A percentile compares a stretch with the other conserved stretches of the same genome.
Conservation (phyloP, 2,329 filamentous ascomycete species). For the Diaporthe humulicola region DNA sequence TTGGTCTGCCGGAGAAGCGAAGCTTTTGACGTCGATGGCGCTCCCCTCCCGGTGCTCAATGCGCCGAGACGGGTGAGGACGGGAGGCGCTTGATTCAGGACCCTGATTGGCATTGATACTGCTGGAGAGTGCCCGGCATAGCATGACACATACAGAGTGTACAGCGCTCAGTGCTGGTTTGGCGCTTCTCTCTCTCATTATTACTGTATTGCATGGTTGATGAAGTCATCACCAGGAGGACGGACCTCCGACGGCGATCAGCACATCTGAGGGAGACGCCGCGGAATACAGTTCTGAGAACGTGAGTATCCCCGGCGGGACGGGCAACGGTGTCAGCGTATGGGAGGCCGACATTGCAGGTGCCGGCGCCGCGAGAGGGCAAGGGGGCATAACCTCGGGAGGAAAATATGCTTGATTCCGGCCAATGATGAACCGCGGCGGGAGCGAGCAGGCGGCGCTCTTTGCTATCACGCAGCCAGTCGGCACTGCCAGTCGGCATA, state of each 20-base stretch:
- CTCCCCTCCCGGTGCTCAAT: background rate
- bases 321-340: background rate
- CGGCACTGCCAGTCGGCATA: slow-evolving; percentile 27
- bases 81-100: slow-evolving; percentile 13
- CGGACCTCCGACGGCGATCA: background rate
- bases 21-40: background rate
- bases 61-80: slow-evolving; percentile 15
- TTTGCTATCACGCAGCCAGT: background rate
- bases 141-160: slow-evolving; percentile 8
- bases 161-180: too few relatives aligned
- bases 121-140: background rate
- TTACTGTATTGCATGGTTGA: background rate
- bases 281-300: background rate
- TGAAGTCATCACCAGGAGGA: background rate
- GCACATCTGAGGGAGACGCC: background rate
- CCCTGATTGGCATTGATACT: background rate
- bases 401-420: background rate
- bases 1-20: background rate
- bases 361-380: background rate
- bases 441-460: background rate
- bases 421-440: background rate
- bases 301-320: background rate
- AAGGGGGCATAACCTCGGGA: slow-evolving; percentile 12
- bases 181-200: background rate
- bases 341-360: background rate